Base-by-base conservation (phyloP, 257 asterid genomes). In the Voacanga thouarsii region DNA sequence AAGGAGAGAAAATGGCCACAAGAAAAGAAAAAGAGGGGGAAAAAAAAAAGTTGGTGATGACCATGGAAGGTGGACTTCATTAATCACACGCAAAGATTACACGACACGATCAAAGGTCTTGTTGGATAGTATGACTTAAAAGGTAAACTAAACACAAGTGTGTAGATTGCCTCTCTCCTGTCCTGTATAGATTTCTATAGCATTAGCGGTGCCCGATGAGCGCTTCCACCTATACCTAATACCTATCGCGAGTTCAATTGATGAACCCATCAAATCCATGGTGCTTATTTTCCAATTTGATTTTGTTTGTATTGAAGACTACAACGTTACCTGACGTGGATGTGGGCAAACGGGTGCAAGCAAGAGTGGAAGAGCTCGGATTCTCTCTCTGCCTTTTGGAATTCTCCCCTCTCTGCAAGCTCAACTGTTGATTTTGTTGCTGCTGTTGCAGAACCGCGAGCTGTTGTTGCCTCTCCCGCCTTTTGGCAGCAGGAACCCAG, bases 401-500 rank as follows among this genome's bases (percentile, higher is more conserved):
- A 65, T 71, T 82, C 1, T 82, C 90, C 49, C 80, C 90, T 67
- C 88, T 69, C 24, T 71, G 50, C 3, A 82, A 73, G 19, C 77
- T 75, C 50, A 85, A 67, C 39, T 86, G 83, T 26, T 85, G 88
- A 6, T 83, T 79, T 28, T 80, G 64, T 5, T 74, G 85, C 2
- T 80, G 80, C 15, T 81, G 81, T 53, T 85, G 89, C 24, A 83
- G 14, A 43, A 78, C 1, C 41, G 84, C 2, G 21, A 87, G 69
- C 19, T 86, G 94, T 37, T 89, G 91, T 59, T 89, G 94, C 15
- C 89, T 75, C 80, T 90, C 95, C 23, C 97, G 87, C 44, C 97
- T 86, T 71, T 85, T 90, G 2, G 93, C 82, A 18, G 97, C 97
- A 39, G 97, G 93, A 51, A 91, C 93, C 97, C 97, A 91, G 72